These are phyloP conservation scores for Sanguinoderma infundibulare DNA, from an alignment of 1,284 basidiomycete genomes.

Conservation along the genomic window DNA sequence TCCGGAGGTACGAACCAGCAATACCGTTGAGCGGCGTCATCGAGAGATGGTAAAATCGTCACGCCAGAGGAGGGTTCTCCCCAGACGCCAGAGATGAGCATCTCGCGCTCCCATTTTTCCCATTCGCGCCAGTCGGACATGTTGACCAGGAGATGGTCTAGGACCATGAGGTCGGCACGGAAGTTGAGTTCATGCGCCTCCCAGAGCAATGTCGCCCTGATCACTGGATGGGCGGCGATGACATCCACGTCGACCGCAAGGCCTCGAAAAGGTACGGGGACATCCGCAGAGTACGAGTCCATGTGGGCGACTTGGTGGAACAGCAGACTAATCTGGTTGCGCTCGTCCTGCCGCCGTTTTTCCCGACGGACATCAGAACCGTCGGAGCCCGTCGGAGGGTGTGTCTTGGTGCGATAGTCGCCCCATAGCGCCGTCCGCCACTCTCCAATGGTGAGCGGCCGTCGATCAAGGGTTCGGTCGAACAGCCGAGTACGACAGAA, in stretches of 20 bases:
- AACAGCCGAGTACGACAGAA: slow-evolving; percentile 11
- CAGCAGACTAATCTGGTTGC: slow-evolving; percentile 3
- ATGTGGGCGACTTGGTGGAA: slow-evolving; percentile 3
- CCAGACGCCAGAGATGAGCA: not conserved
- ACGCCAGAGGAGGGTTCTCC: not conserved
- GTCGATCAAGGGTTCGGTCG: not conserved
- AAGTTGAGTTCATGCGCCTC: slow-evolving; percentile 1
- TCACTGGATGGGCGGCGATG: not conserved
- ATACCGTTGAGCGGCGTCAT: not conserved
- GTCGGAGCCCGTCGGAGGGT: not conserved
- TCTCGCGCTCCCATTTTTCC: not conserved
- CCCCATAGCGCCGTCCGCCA: slow-evolving; percentile 13
- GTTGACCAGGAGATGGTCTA: not conserved
- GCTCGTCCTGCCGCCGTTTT: slow-evolving; percentile 1
- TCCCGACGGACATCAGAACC: not conserved
- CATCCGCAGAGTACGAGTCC: not conserved
- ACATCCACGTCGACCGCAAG: not conserved
- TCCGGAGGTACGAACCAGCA: not conserved
- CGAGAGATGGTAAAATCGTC: slow-evolving; percentile 26
- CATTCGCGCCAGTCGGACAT: not conserved
- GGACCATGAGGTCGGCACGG: not conserved
- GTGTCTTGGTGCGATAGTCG: not conserved
- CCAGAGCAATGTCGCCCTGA: not conserved
- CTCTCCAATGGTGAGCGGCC: slow-evolving; percentile 6
- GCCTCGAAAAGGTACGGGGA: not conserved